Evolutionary conservation across 2,329 filamentous ascomycete genomes (phyloP), one percentile per base, ranked within the genome.

Genomic region (Alternaria viburni): DNA sequence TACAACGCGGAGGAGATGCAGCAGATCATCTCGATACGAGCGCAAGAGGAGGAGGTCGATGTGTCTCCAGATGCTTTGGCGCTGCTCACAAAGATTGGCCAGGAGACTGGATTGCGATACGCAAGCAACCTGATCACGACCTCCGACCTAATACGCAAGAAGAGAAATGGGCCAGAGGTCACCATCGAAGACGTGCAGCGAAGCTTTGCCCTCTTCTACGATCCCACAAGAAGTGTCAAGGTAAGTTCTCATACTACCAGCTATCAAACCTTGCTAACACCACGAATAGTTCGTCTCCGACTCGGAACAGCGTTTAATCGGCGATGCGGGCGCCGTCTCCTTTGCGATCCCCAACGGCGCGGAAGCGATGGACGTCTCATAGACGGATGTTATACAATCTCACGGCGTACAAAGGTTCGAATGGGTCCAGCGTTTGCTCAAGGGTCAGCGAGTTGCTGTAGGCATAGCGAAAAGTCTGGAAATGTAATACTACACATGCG

Each of bases 101-200:
- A 94, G 75, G 96, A 99, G 80, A 90, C 93, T 2, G 95, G 95
- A 23, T 86, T 99, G 54, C 88, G 96, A 71, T 99, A 99, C 79
- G 95, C 94, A n/a, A 96, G 93, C 83, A 97, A 99, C 79, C 89
- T 99, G 59, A 97, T 99, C 81, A 97, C 92, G 21, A 97, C 96
- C 2, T 96, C 93, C 6, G 91, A 97, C 80, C 87, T 99, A 47
- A 87, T 98, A 54, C 89, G 89, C 66, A 89, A 92, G 74, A 98
- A 97, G 86, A 89, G 94, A 69, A 91, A 90, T 75, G 90, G 91
- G 15, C 93, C 92, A 80, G 90, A 95, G 75, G 92, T 99, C 51
- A 88, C 87, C 61, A 87, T 97, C 61, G 89, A 93, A 59, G 96
- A 99, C 76, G 94, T 99, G 12, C 91, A 97, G 84, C 89, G 95